phyloP scores from a whole-genome alignment of 2,329 filamentous ascomycete genomes.

The Macroventuria anomochaeta region DNA sequence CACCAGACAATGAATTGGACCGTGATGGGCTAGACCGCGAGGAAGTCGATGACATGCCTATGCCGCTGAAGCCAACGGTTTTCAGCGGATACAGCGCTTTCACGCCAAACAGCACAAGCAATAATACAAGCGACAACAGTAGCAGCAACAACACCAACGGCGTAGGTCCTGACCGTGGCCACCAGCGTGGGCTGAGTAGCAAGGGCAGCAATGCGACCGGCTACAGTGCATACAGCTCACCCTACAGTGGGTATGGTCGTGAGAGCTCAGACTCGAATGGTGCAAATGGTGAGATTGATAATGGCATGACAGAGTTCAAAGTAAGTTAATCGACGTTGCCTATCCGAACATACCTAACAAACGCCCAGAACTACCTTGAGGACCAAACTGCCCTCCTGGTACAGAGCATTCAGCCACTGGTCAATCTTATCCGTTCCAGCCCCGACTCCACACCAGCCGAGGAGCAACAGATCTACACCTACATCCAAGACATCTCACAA shows the following conservation, averaged over 20 bases:
- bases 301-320: constrained; percentile 65
- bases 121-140: constrained; percentile 10
- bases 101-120: constrained; percentile 25
- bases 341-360: constrained; percentile 18
- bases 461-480: constrained; percentile 63
- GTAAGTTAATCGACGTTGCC: constrained; percentile 49
- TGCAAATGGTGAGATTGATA: constrained; percentile 32
- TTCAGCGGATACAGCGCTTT: constrained; percentile 25
- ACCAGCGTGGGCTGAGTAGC: constrained; percentile 36
- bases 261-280: constrained; percentile 40
- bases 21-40: constrained; percentile 63
- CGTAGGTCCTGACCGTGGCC: constrained; percentile 14
- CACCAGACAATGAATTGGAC: constrained; percentile 76
- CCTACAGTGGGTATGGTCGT: constrained; percentile 46
- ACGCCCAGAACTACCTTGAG: constrained; percentile 72
- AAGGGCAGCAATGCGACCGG: constrained; percentile 46
- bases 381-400: constrained; percentile 82
- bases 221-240: constrained; percentile 47
- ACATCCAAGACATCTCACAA: constrained; percentile 73
- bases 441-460: constrained; percentile 39
- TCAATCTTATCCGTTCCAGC: constrained; percentile 67
- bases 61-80: constrained; percentile 41
- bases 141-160: constrained; percentile 6
- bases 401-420: constrained; percentile 81
- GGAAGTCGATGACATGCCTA: constrained; percentile 55